A percentile compares a stretch with the other conserved stretches of the same genome.
Evolutionary conservation across 2,329 filamentous ascomycete genomes (phyloP).

Genomic region (Ophiostoma sp.): DNA sequence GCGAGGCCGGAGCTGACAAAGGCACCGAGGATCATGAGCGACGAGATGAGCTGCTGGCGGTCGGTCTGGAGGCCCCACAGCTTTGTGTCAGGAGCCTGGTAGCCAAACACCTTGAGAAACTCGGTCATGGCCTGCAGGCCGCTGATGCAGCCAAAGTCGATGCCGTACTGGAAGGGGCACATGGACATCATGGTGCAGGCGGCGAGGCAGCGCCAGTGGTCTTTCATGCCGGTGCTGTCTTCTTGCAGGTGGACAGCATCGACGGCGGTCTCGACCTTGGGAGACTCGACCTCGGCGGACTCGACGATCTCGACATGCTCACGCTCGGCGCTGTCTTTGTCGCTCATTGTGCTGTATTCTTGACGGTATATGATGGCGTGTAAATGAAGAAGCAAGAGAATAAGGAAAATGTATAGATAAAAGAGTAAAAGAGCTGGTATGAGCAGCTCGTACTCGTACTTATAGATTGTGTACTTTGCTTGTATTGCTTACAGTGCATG

Average conservation of each 20-base stretch:
- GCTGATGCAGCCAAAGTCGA: slow-evolving; percentile 33
- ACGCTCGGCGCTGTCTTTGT: slow-evolving; percentile 18
- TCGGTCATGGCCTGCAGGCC: slow-evolving; percentile 38
- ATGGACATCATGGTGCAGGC: slow-evolving; percentile 46
- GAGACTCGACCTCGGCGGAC: background rate
- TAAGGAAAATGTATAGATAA: background rate
- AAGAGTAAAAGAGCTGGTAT: too few relatives aligned
- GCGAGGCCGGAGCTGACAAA: slow-evolving; percentile 42
- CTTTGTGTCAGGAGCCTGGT: slow-evolving; percentile 35
- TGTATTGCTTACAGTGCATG: background rate
- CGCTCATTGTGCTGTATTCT: slow-evolving; percentile 15
- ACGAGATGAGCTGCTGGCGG: slow-evolving; percentile 45
- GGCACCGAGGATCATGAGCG: slow-evolving; percentile 45
- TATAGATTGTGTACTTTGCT: background rate
- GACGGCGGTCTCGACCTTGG: background rate
- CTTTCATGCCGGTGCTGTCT: slow-evolving; percentile 28
- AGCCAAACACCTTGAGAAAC: slow-evolving; percentile 42
- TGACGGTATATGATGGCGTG: background rate
- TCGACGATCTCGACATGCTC: slow-evolving; percentile 14
- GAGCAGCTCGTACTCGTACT: background rate
- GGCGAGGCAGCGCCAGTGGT: slow-evolving; percentile 34
- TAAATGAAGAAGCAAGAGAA: background rate
- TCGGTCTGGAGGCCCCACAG: slow-evolving; percentile 44
- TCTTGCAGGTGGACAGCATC: background rate
- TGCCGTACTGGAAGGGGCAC: slow-evolving; percentile 49